Conservation (phyloP, 2,329 filamentous ascomycete genomes). For the Xylaria sp. region DNA sequence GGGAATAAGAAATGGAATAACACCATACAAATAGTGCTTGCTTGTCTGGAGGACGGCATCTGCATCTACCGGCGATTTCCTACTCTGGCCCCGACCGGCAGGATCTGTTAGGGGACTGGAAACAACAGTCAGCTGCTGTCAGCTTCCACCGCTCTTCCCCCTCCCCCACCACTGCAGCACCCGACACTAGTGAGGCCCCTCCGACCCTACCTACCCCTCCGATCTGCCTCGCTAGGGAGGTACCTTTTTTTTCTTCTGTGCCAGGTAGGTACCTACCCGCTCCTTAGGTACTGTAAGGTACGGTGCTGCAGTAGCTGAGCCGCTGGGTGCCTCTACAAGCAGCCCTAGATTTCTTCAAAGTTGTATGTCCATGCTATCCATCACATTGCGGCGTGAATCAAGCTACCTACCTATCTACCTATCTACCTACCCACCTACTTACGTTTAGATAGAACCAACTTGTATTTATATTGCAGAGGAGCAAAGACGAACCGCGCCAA, state of each 20-base stretch:
- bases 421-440: too few species aligned
- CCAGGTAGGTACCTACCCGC: too few species aligned
- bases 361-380: too few species aligned
- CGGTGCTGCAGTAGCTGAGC: too few species aligned
- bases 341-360: too few species aligned
- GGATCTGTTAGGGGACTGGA: background rate
- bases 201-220: background rate
- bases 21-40: background rate
- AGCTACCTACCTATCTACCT: too few species aligned
- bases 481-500: background rate
- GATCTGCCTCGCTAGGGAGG: background rate
- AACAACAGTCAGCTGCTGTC: slow-evolving; percentile 27
- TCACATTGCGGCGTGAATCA: too few species aligned
- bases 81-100: slow-evolving; percentile 24
- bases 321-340: too few species aligned
- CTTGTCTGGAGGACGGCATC: background rate
- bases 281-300: too few species aligned
- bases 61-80: slow-evolving; percentile 19
- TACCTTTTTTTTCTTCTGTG: too few species aligned
- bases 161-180: background rate
- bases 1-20: background rate
- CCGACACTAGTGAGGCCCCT: background rate
- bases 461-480: too few species aligned
- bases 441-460: too few species aligned
- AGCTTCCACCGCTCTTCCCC: background rate